These are phyloP conservation scores for Chaetomiaceae sp. DNA, from an alignment of 2,329 filamentous ascomycete species.

Conservation along the genomic window DNA sequence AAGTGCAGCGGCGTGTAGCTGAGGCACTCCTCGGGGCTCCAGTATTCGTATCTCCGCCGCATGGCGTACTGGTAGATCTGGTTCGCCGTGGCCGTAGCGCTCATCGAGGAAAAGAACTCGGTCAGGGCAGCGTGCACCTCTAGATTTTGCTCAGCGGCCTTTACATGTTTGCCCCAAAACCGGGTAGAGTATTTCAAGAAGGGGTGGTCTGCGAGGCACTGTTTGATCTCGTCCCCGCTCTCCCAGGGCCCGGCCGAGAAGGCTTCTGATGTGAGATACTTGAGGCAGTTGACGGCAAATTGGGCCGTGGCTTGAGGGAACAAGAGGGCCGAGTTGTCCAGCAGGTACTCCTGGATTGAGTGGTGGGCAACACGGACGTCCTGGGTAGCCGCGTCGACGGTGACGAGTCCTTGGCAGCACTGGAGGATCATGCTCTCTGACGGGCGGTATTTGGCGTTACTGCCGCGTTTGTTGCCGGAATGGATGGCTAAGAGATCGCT, in stretches of 20 bases:
- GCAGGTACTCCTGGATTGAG: constrained; percentile 14
- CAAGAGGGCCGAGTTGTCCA: background rate
- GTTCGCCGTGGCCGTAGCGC: background rate
- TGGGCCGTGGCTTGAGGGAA: constrained; percentile 7
- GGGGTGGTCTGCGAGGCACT: background rate
- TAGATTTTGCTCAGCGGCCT: background rate
- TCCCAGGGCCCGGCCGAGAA: constrained; percentile 8
- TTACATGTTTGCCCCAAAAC: background rate
- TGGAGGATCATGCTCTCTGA: constrained; percentile 14
- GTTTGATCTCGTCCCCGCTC: background rate
- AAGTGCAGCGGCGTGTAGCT: constrained; percentile 17
- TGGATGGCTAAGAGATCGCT: constrained; percentile 31
- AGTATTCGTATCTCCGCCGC: constrained; percentile 10
- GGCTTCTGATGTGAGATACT: constrained; percentile 8
- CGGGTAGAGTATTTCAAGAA: constrained; percentile 4
- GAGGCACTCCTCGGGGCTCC: constrained; percentile 5
- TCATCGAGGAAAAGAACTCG: background rate
- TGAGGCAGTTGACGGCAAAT: constrained; percentile 5
- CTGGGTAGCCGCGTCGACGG: constrained; percentile 9
- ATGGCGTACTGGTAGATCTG: background rate
- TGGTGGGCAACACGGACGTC: constrained; percentile 10
- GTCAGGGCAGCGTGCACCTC: background rate
- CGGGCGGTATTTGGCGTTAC: constrained; percentile 9
- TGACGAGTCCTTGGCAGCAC: constrained; percentile 18
- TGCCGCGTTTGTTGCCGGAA: constrained; percentile 9